phyloP scores from a whole-genome alignment of 2,329 filamentous ascomycete genomes.

The Aspergillus pseudoterreus region DNA sequence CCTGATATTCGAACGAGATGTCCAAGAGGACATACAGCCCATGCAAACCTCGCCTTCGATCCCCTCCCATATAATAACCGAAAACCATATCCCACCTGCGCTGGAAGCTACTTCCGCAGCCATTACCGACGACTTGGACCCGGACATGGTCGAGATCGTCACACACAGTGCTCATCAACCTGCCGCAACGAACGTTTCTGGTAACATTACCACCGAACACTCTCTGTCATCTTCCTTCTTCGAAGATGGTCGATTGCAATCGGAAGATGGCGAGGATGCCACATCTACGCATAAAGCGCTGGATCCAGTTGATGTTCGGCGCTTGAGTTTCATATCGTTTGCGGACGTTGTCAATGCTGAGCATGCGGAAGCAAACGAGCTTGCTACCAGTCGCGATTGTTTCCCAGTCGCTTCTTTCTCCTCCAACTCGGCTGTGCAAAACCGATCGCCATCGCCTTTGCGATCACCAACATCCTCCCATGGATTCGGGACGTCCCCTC shows the following conservation, averaged over 20 bases:
- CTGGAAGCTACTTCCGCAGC: conserved; percentile 87
- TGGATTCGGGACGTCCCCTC: conserved; percentile 65
- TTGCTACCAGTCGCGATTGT: conserved; percentile 60
- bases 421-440: conserved; percentile 36
- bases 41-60: conserved; percentile 77
- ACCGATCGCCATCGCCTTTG: conserved; percentile 73
- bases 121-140: conserved; percentile 83
- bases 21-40: conserved; percentile 71
- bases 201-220: neutral
- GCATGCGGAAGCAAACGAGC: conserved; percentile 44
- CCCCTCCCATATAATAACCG: conserved; percentile 86
- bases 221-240: neutral
- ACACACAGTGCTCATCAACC: conserved; percentile 82
- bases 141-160: conserved; percentile 88
- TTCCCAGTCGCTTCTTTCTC: conserved; percentile 48
- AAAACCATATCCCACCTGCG: conserved; percentile 89
- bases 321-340: conserved; percentile 93
- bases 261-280: neutral
- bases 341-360: conserved; percentile 85
- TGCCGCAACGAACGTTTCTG: conserved; percentile 60
- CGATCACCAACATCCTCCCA: conserved; percentile 74
- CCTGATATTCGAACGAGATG: conserved; percentile 89
- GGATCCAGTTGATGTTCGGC: conserved; percentile 73
- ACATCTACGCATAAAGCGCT: conserved; percentile 74
- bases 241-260: neutral